Evolutionary conservation across 345 rosid genomes (phyloP), one percentile per base, ranked within the genome.

Genomic region (Excoecaria cochinchinensis): DNA sequence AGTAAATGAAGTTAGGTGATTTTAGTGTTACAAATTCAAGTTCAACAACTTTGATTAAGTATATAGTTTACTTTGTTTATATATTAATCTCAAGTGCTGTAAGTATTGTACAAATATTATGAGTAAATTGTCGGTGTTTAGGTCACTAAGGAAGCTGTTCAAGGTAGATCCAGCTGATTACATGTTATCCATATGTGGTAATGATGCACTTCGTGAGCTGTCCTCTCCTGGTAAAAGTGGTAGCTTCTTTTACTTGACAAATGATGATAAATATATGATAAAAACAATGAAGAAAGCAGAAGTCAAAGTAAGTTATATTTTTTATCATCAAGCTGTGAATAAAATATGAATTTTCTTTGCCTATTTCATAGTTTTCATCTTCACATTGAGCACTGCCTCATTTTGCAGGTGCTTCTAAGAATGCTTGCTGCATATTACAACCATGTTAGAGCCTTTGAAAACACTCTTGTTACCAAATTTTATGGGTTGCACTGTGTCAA

Each of bases 171-270:
- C 98, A 44, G 98, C 98, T 19, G 98, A 94, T 82, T 94, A 94
- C 82, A 94, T 94, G 98, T 6, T 92, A 66, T 94, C 98, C 0
- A 90, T 94, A 8, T 94, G 98, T 69, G 98, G 98, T 64, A 85
- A 94, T 48, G 91, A 94, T 73, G 98, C 98, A 8, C 98, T 94
- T 24, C 82, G 98, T 19, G 97, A 94, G 76, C 93, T 92, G 61
- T 94, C 98, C 7, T 94, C 98, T 44, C 98, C 98, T 51, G 98
- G 98, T 59, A 94, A 94, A 89, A 94, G 98, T 76, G 98, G 98
- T 47, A 94, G 98, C 81, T 94, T 94, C 68, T 94, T 94, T 66
- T 94, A 94, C 81, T 81, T 94, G 82, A 94, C 98, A 14, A 83
- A 90, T 42, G 98, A 94, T 62, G 98, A 94, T 71, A 90, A 90